A percentile compares a stretch with the other conserved stretches of the same genome.
Evolutionary conservation across 108 stramenopile species (phyloP).

Genomic region (Pseudonitzschia multistriata): DNA sequence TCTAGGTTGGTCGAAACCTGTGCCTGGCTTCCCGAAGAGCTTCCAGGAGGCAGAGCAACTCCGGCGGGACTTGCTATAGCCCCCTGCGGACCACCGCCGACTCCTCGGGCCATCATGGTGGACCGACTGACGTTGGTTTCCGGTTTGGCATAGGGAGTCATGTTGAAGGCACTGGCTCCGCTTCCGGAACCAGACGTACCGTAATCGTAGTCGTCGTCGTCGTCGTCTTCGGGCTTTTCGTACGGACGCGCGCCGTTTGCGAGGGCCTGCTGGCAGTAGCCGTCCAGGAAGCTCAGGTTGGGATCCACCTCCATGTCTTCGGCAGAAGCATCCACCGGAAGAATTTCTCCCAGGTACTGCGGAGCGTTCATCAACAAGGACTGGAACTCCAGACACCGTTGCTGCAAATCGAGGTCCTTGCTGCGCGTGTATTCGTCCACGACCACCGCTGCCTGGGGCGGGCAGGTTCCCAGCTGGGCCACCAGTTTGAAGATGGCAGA

Average conservation of each 20-base stretch:
- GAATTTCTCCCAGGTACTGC: slow-evolving; percentile 78
- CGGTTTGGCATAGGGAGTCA: slow-evolving; percentile 94
- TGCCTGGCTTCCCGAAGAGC: slow-evolving; percentile 28
- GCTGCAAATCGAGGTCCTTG: slow-evolving; percentile 85
- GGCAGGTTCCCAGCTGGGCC: slow-evolving; percentile 90
- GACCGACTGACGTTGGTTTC: slow-evolving; percentile 37
- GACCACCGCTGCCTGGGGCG: slow-evolving; percentile 76
- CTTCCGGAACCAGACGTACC: slow-evolving; percentile 27
- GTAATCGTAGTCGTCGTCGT: slow-evolving; percentile 80
- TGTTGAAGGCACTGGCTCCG: slow-evolving; percentile 69
- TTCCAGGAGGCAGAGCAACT: slow-evolving; percentile 43
- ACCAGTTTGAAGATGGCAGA: slow-evolving; percentile 93
- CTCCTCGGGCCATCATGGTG: slow-evolving; percentile 42
- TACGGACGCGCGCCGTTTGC: slow-evolving; percentile 87
- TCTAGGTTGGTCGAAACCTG: slow-evolving; percentile 9
- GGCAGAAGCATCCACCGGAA: slow-evolving; percentile 94
- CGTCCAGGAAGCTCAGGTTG: slow-evolving; percentile 86
- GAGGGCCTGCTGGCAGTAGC: slow-evolving; percentile 81
- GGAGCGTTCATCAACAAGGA: slow-evolving; percentile 72
- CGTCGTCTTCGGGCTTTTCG: slow-evolving; percentile 79
- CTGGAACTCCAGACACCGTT: slow-evolving; percentile 92
- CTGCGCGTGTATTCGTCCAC: slow-evolving; percentile 88
- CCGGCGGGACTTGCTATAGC: slow-evolving; percentile 39
- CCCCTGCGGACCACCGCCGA: slow-evolving; percentile 40
- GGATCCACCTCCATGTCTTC: slow-evolving; percentile 92